These are phyloP conservation scores for Lunasporangiospora selenospora DNA, from an alignment of 192 early-diverging fungal species.

Conservation along the genomic window DNA sequence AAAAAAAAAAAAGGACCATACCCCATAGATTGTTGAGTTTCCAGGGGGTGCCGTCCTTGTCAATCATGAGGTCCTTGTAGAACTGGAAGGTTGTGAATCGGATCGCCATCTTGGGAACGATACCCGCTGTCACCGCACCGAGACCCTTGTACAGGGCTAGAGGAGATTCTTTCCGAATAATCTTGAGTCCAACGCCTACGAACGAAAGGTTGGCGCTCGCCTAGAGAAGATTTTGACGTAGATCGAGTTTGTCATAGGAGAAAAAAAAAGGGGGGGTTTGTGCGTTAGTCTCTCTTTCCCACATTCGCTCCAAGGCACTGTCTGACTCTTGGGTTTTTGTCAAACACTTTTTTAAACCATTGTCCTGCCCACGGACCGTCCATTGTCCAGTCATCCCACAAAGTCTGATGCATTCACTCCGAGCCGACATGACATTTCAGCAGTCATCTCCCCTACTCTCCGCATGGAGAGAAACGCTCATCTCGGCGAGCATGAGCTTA, in stretches of 20 bases:
- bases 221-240: neutral
- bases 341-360: too few species aligned
- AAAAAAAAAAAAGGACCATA: constrained; percentile 14
- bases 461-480: too few species aligned
- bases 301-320: too few species aligned
- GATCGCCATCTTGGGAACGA: constrained; percentile 99
- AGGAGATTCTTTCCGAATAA: constrained; percentile 86
- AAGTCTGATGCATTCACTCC: too few species aligned
- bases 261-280: constrained; percentile 1
- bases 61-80: constrained; percentile 84
- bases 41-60: constrained; percentile 76
- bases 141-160: constrained; percentile 97
- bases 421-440: too few species aligned
- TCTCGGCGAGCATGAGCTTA: too few species aligned
- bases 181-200: constrained; percentile 83
- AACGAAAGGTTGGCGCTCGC: constrained; percentile 66
- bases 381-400: too few species aligned
- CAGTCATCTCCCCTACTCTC: too few species aligned
- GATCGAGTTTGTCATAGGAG: constrained; percentile 8
- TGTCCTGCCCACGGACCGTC: too few species aligned
- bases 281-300: neutral
- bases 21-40: constrained; percentile 55
- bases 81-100: constrained; percentile 96
- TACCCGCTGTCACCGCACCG: constrained; percentile 94
- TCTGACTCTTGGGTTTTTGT: too few species aligned